Evolutionary conservation across 441 rosid genomes (phyloP).

Genomic region (Corymbia calophylla): DNA sequence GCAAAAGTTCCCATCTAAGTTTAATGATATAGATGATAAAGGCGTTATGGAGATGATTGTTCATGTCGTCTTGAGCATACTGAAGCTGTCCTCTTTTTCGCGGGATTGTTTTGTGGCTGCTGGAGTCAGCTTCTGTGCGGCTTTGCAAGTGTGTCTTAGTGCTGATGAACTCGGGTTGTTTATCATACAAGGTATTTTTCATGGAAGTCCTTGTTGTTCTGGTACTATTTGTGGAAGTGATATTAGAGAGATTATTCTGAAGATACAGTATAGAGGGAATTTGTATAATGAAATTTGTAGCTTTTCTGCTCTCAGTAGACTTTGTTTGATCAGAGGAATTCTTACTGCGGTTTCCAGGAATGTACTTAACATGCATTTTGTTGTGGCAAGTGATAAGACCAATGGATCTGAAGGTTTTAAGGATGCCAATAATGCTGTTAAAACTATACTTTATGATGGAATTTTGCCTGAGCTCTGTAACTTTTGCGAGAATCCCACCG

Average conservation of each 20-base stretch:
- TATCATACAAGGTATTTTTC: conserved; percentile 62
- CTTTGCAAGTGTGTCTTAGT: conserved; percentile 71
- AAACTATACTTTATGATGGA: conserved; percentile 74
- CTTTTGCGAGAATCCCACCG: conserved; percentile 83
- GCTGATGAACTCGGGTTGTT: conserved; percentile 66
- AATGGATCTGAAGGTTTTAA: conserved; percentile 23
- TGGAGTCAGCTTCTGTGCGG: conserved; percentile 86
- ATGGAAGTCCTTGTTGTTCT: conserved; percentile 20
- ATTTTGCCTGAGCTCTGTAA: conserved; percentile 84
- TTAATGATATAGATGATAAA: conserved; percentile 20
- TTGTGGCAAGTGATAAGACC: conserved; percentile 17
- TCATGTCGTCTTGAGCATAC: conserved; percentile 46
- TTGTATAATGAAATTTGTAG: conserved; percentile 43
- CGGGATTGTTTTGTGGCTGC: conserved; percentile 95
- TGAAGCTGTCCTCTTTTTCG: conserved; percentile 63
- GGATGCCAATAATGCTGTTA: conserved; percentile 18
- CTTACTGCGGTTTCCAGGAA: conserved; percentile 87
- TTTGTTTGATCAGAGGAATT: conserved; percentile 93
- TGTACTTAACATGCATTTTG: conserved; percentile 51
- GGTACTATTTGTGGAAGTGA: conserved; percentile 13
- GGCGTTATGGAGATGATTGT: conserved; percentile 49
- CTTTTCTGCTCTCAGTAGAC: conserved; percentile 74
- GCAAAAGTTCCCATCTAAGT: conserved; percentile 69
- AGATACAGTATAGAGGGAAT: conserved; percentile 68
- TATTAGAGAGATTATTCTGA: conserved; percentile 32